phyloP scores from a whole-genome alignment of 1,139 yeast genomes.

The Spencermartinsiella ligniputridi region DNA sequence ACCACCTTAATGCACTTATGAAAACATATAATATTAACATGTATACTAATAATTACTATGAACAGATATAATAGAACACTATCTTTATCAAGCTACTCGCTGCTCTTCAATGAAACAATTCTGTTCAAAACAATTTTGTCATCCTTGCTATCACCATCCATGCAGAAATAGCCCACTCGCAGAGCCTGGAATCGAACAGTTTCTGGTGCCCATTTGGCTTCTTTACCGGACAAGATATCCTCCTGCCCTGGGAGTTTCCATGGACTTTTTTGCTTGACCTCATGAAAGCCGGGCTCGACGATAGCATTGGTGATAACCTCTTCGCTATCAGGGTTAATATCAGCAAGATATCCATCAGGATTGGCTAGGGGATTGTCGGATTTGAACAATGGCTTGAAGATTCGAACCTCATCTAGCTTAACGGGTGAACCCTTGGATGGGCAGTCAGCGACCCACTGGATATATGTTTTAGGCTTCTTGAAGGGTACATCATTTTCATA shows the following conservation, averaged over 20 bases:
- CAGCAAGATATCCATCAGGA: conserved; percentile 84
- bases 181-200: conserved; percentile 97
- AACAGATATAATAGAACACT: no score
- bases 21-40: no score
- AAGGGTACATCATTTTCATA: conserved; percentile 65
- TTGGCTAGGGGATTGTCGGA: conserved; percentile 87
- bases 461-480: conserved; percentile 85
- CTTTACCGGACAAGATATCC: conserved; percentile 46
- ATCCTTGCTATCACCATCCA: conserved; percentile 70
- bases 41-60: no score
- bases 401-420: conserved; percentile 68
- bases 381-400: conserved; percentile 82
- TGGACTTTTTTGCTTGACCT: conserved; percentile 68
- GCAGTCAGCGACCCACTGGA: conserved; percentile 91
- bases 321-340: conserved; percentile 78
- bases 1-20: no score
- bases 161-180: conserved; percentile 93
- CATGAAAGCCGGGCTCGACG: conserved; percentile 73
- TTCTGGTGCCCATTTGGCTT: conserved; percentile 60
- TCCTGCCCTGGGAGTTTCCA: conserved; percentile 40
- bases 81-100: neutral
- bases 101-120: conserved; percentile 72
- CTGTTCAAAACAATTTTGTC: conserved; percentile 70
- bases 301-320: conserved; percentile 59
- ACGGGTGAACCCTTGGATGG: conserved; percentile 58